Percentiles rank a stretch among this genome's conserved stretches.
Conservation (phyloP, 2,329 filamentous ascomycete genomes). For the Hirsutella thompsonii region DNA sequence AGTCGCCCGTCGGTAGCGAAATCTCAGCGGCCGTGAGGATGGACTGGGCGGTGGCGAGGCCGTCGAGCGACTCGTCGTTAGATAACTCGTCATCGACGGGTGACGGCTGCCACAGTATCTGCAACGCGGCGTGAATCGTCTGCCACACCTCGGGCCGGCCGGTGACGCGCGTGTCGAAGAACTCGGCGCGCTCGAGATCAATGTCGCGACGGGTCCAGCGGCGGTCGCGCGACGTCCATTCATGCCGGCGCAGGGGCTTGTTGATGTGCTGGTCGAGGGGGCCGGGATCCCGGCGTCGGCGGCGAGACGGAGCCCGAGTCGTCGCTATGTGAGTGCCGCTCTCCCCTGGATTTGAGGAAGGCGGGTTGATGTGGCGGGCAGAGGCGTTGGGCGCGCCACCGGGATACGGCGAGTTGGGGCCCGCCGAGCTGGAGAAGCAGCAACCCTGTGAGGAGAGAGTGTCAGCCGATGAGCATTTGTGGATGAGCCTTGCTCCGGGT, state of each 20-base stretch:
- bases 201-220: constrained; percentile 60
- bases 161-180: constrained; percentile 82
- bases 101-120: constrained; percentile 50
- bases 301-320: constrained; percentile 8
- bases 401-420: constrained; percentile 40
- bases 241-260: constrained; percentile 50
- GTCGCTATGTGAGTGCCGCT: constrained; percentile 10
- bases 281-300: constrained; percentile 21
- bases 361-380: constrained; percentile 38
- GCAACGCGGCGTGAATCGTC: constrained; percentile 54
- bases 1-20: constrained; percentile 59
- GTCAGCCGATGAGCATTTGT: background rate
- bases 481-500: background rate
- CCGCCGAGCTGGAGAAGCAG: constrained; percentile 40
- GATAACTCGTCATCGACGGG: constrained; percentile 24
- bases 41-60: constrained; percentile 58
- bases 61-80: constrained; percentile 23
- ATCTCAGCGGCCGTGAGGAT: constrained; percentile 69
- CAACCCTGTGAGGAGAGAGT: constrained; percentile 32
- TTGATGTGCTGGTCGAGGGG: constrained; percentile 55
- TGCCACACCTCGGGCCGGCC: constrained; percentile 71
- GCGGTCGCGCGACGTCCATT: constrained; percentile 50
- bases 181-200: constrained; percentile 61
- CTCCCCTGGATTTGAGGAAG: constrained; percentile 19
- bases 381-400: constrained; percentile 35